A percentile compares a stretch with the other conserved stretches of the same genome.
Conservation (phyloP, 179 eudicot species). For the Silene coronaria region DNA sequence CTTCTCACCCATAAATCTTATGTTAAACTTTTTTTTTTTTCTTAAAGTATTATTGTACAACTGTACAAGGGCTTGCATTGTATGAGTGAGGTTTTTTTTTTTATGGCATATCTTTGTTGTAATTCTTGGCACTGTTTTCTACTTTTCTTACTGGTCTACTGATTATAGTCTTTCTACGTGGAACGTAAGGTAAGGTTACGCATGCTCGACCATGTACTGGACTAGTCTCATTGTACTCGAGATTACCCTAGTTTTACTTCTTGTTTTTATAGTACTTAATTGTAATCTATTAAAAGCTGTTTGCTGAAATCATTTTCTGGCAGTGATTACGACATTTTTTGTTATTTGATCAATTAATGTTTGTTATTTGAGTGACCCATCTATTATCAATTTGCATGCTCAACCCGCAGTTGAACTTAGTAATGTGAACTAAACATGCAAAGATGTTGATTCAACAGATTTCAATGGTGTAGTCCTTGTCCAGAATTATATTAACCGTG, state of each 20-base stretch:
- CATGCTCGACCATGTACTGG: not conserved
- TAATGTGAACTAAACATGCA: conserved; percentile 13
- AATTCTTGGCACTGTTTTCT: too few relatives aligned
- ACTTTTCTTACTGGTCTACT: too few relatives aligned
- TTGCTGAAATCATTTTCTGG: not conserved
- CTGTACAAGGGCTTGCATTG: too few relatives aligned
- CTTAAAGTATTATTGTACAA: too few relatives aligned
- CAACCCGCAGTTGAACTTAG: not conserved
- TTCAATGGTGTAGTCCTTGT: conserved; percentile 86
- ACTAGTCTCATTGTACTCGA: not conserved
- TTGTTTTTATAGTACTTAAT: not conserved
- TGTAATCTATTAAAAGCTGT: not conserved
- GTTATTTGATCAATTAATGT: not conserved
- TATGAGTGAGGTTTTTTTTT: too few relatives aligned
- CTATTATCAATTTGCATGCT: not conserved
- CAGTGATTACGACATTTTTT: not conserved
- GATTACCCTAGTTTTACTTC: not conserved
- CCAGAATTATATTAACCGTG: conserved; percentile 65
- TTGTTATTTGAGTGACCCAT: not conserved
- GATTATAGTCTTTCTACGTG: too few relatives aligned
- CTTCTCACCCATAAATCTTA: too few relatives aligned
- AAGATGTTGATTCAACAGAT: conserved; percentile 42
- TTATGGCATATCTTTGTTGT: too few relatives aligned
- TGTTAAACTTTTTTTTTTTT: too few relatives aligned
- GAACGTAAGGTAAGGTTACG: too few relatives aligned